Percentiles rank a stretch among this genome's conserved stretches.
Conservation (phyloP, 495 filamentous ascomycete genomes). For the Podospora conica region DNA sequence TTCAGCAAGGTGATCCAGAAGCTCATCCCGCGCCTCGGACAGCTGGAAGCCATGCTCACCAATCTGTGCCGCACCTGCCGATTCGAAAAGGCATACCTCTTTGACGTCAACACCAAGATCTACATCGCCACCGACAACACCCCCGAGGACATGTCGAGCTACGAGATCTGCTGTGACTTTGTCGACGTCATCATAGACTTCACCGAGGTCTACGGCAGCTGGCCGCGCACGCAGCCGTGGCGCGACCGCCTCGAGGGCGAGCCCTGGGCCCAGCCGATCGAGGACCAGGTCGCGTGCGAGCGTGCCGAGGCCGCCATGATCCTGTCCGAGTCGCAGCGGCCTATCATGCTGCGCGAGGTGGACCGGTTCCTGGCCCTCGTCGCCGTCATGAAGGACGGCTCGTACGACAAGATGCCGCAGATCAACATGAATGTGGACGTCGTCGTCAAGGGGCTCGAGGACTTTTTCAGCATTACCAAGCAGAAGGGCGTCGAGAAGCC, state of each 20-base stretch:
- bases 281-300: constrained; percentile 53
- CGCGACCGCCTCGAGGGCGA: constrained; percentile 53
- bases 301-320: constrained; percentile 76
- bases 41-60: constrained; percentile 85
- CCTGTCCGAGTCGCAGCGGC: constrained; percentile 68
- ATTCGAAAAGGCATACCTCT: constrained; percentile 96
- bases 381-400: constrained; percentile 65
- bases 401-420: constrained; percentile 52
- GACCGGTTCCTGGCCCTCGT: constrained; percentile 79
- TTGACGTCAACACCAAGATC: constrained; percentile 94
- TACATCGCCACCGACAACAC: constrained; percentile 94
- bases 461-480: constrained; percentile 54
- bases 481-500: constrained; percentile 25
- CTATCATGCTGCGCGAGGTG: constrained; percentile 83
- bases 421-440: constrained; percentile 54
- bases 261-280: constrained; percentile 57
- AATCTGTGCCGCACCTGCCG: constrained; percentile 80
- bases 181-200: constrained; percentile 97
- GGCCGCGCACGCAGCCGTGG: constrained; percentile 47
- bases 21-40: constrained; percentile 85
- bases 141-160: constrained; percentile 85
- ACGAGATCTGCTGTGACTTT: constrained; percentile 96
- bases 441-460: constrained; percentile 47
- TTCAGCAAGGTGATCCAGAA: constrained; percentile 98
- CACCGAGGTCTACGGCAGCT: constrained; percentile 83